These are phyloP conservation scores for Stachybotrys chlorohalonatus DNA, from an alignment of 2,329 filamentous ascomycete genomes.

Conservation along the genomic window DNA sequence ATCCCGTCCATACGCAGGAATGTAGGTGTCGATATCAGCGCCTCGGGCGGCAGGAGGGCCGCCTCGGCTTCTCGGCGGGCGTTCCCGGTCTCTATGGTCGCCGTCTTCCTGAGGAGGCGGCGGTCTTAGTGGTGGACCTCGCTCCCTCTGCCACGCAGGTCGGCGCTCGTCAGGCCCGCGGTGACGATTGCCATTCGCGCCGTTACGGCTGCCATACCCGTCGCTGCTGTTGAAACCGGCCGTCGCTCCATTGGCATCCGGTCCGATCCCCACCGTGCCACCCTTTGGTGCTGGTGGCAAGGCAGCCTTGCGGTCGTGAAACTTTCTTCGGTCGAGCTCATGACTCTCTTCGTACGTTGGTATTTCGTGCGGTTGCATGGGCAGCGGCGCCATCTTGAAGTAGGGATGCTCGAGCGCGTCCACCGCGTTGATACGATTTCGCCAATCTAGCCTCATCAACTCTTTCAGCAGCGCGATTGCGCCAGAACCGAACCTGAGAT, in stretches of 20 bases:
- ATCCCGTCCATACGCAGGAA: constrained; percentile 34
- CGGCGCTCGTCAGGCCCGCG: constrained; percentile 35
- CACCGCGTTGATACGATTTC: constrained; percentile 79
- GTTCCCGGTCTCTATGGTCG: constrained; percentile 27
- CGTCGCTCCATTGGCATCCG: constrained; percentile 36
- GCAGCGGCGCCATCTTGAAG: constrained; percentile 70
- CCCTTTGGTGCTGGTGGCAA: constrained; percentile 87
- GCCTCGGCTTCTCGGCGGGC: constrained; percentile 20
- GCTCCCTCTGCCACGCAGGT: constrained; percentile 47
- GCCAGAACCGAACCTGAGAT: constrained; percentile 49
- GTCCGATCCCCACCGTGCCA: constrained; percentile 75
- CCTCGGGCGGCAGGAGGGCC: constrained; percentile 19
- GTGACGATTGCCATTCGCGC: constrained; percentile 37
- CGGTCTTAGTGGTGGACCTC: constrained; percentile 40
- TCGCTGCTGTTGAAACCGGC: constrained; percentile 43
- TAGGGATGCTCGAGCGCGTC: constrained; percentile 91
- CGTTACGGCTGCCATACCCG: constrained; percentile 38
- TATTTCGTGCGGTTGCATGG: constrained; percentile 77
- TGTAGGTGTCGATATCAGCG: constrained; percentile 39
- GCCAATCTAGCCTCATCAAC: constrained; percentile 82
- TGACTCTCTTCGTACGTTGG: constrained; percentile 90
- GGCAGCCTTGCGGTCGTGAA: constrained; percentile 74
- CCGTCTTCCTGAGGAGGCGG: constrained; percentile 29
- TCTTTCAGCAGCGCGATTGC: constrained; percentile 76
- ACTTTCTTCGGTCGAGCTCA: constrained; percentile 88